A percentile compares a stretch with the other conserved stretches of the same genome.
phyloP scores from a whole-genome alignment of 306 rosid species.

The Malus sieversii region DNA sequence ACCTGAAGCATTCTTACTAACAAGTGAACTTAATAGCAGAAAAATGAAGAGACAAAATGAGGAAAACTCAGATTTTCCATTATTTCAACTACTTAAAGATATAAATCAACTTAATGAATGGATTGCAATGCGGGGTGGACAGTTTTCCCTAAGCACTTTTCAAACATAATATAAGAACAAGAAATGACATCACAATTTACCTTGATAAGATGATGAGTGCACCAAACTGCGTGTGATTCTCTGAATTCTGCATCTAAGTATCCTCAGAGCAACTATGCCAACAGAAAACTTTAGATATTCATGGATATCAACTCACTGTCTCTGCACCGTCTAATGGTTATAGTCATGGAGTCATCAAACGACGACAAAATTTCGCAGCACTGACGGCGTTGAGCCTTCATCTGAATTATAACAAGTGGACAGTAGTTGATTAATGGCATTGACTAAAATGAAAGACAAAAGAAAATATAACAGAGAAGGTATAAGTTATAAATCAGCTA shows the following conservation, averaged over 20 bases:
- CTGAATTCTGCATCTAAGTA: slow-evolving; percentile 1
- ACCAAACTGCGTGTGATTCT: slow-evolving; percentile 14
- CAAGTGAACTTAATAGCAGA: neutral
- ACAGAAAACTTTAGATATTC: slow-evolving; percentile 33
- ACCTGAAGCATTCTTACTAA: neutral
- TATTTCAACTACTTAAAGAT: neutral
- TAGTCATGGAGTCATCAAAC: slow-evolving; percentile 34
- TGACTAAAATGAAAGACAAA: slow-evolving; percentile 12
- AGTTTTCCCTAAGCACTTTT: neutral
- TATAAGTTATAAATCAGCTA: neutral
- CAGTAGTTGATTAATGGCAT: slow-evolving; percentile 7
- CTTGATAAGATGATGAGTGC: slow-evolving; percentile 1
- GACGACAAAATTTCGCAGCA: slow-evolving; percentile 52
- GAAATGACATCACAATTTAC: slow-evolving; percentile 13
- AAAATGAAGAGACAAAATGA: neutral
- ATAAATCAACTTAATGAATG: neutral
- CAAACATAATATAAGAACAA: neutral
- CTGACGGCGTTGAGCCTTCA: slow-evolving; percentile 75
- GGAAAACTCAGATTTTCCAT: neutral
- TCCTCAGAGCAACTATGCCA: slow-evolving; percentile 13
- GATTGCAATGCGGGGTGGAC: neutral
- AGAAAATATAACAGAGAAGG: neutral
- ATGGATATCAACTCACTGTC: slow-evolving; percentile 52
- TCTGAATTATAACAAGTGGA: slow-evolving; percentile 30
- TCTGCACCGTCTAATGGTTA: slow-evolving; percentile 49